Evolutionary conservation across 2,329 filamentous ascomycete genomes (phyloP), one percentile per base, ranked within the genome.

Genomic region (Fusarium bactridioides): DNA sequence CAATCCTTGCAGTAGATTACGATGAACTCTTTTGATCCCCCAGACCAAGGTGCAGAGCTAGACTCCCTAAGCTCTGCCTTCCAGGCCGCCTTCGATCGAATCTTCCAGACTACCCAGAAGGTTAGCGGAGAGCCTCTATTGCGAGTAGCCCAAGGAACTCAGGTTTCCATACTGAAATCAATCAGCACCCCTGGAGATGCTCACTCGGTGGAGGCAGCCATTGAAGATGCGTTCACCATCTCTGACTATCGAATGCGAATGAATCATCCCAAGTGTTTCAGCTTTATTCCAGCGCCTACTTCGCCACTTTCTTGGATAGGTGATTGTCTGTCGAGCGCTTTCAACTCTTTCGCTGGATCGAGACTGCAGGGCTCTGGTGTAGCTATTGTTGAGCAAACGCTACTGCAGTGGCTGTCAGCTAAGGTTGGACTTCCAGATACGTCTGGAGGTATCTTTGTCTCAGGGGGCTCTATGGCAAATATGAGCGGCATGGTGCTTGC

Each of bases 401-500:
- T 67, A 2, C 47, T 67, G 2, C 64, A 67, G 4, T 67, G 64
- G 64, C 15, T 67, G 11, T 50, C 64, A 2, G 37, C 37, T 4
- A 67, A 68, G 8, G n/a, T 68, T 35, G 55, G 47, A 6, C 31
- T 67, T 38, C 64, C 64, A 43, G 41, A 55, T 15, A 67, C 63
- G 2, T 23, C 64, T 0, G 63, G 64, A 2, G 64, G 64, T 10
- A 23, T 67, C 5, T 67, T 67, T 21, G 63, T 67, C 8, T 62
- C 64, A 4, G 64, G 64, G 13, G 64, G 64, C 2, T 67, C 64
- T 4, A 67, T 67, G 63, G 64, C 64, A 12, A 67, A 67, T 8
- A 68, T 67, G 64, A 68, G 55, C n/a, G 63, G 63, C 1, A 67
- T 67, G 64, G 55, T 67, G 1, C 27, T 67, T 21, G 64, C 64